Base-by-base conservation (phyloP, 768 basidiomycete species). In the Serendipita sp. region DNA sequence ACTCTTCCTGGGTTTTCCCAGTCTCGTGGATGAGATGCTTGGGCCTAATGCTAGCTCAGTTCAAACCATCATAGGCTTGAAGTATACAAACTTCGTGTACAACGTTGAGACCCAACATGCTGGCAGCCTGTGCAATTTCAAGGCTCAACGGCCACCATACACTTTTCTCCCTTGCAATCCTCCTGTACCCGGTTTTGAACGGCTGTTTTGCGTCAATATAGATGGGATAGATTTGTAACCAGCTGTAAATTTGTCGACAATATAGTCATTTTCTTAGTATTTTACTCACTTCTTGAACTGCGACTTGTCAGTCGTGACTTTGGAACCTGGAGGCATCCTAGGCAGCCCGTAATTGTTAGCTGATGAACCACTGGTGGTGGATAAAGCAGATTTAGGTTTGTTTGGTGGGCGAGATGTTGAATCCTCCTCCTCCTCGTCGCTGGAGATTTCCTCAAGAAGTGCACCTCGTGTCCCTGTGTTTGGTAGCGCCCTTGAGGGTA, bases 1-100 rank as follows among this genome's bases (percentile, higher is more conserved):
- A 99, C 90, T 30, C 95, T 82, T 7, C 95, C 95, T 0, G 95
- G 95, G 73, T 99, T 99, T 71, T 89, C 94, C 95, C 95, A 99
- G 74, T 99, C 95, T 63, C 90, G 82, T 10, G 95, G 95, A 71
- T 99, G 95, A 32, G 82, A 78, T 74, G 56, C 56, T 60, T 60
- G 56, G 23, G 56, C 56, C 56, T 60, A 28, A 60, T 13, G 4
- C 3, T 41, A 41, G 3, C 4, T 41, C 38, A 41, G 38, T 41
- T 41, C 13, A 5, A 54, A 13, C 8, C 32, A 51, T 18, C 18
- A 47, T 45, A 30, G 58, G 18, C 18, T n/a, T 5, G 30, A 63
- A 34, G 48, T 11, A 52, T 63, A 64, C 16, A 4, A 44, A 91
- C 89, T 77, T 98, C 93, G 69, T 93, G 91, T 3, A 96, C 79